A percentile compares a stretch with the other conserved stretches of the same genome.
Evolutionary conservation across 495 filamentous ascomycete species (phyloP).

Genomic region (Penicillium pulvis): DNA sequence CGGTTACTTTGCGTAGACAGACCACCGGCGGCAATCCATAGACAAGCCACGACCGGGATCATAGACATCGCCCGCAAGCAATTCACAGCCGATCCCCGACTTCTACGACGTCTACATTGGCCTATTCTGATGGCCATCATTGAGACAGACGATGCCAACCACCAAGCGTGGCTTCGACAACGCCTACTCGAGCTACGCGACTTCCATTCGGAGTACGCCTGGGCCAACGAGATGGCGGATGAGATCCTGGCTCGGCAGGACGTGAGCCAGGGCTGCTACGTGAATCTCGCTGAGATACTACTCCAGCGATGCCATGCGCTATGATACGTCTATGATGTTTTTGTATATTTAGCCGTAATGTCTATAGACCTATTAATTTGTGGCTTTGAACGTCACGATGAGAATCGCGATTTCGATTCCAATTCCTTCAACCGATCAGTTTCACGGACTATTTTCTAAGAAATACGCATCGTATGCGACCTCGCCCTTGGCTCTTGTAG

Average conservation of each 20-base stretch:
- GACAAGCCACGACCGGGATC: slow-evolving; percentile 36
- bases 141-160: slow-evolving; percentile 39
- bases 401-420: background rate
- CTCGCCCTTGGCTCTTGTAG: slow-evolving; percentile 30
- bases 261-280: slow-evolving; percentile 27
- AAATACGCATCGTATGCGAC: slow-evolving; percentile 37
- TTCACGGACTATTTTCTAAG: slow-evolving; percentile 25
- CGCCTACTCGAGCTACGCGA: slow-evolving; percentile 37
- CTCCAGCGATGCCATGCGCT: slow-evolving; percentile 20
- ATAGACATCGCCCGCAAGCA: slow-evolving; percentile 44
- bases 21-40: slow-evolving; percentile 32
- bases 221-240: slow-evolving; percentile 39
- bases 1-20: slow-evolving; percentile 33
- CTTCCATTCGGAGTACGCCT: slow-evolving; percentile 36
- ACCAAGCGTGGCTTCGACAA: slow-evolving; percentile 44
- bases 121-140: slow-evolving; percentile 49
- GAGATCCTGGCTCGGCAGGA: slow-evolving; percentile 38
- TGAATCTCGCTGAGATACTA: slow-evolving; percentile 39
- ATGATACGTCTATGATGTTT: slow-evolving; percentile 8
- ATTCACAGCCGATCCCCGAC: slow-evolving; percentile 35
- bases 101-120: slow-evolving; percentile 46
- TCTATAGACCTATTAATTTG: slow-evolving; percentile 20
- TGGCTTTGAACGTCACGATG: slow-evolving; percentile 6
- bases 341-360: slow-evolving; percentile 27
- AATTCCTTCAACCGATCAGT: background rate